Conservation (phyloP, 805 yeast species). For the Ogataea angusta region DNA sequence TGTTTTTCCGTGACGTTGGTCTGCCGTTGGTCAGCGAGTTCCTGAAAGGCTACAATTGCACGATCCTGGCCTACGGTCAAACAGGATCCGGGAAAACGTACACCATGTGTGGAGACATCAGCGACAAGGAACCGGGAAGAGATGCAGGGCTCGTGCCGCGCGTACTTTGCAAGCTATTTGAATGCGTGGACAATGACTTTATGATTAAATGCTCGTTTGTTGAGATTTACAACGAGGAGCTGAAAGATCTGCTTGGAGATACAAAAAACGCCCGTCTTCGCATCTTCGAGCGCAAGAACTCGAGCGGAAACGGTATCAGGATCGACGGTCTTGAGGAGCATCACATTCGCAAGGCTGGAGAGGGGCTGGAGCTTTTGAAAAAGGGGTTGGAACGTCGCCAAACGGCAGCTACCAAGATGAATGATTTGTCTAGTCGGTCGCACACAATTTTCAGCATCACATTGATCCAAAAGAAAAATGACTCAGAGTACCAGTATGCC, state of each 20-base stretch:
- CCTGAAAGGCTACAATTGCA: conserved; percentile 49
- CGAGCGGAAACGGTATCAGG: conserved; percentile 34
- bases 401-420: conserved; percentile 71
- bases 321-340: conserved; percentile 67
- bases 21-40: conserved; percentile 48
- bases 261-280: conserved; percentile 32
- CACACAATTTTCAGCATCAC: conserved; percentile 73
- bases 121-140: conserved; percentile 21
- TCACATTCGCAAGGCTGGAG: conserved; percentile 48
- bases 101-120: conserved; percentile 53
- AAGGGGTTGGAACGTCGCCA: conserved; percentile 58
- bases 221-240: conserved; percentile 46
- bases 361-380: conserved; percentile 54
- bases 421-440: conserved; percentile 70
- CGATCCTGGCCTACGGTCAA: conserved; percentile 58
- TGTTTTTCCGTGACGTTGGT: conserved; percentile 45
- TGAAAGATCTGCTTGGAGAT: conserved; percentile 44
- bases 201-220: conserved; percentile 51
- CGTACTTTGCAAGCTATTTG: conserved; percentile 41
- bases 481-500: conserved; percentile 29
- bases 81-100: conserved; percentile 62
- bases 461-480: conserved; percentile 43
- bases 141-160: conserved; percentile 53
- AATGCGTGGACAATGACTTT: conserved; percentile 29
- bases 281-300: conserved; percentile 36